These are phyloP conservation scores for Scutellaria galericulata DNA, from an alignment of 257 asterid genomes.

Conservation along the genomic window DNA sequence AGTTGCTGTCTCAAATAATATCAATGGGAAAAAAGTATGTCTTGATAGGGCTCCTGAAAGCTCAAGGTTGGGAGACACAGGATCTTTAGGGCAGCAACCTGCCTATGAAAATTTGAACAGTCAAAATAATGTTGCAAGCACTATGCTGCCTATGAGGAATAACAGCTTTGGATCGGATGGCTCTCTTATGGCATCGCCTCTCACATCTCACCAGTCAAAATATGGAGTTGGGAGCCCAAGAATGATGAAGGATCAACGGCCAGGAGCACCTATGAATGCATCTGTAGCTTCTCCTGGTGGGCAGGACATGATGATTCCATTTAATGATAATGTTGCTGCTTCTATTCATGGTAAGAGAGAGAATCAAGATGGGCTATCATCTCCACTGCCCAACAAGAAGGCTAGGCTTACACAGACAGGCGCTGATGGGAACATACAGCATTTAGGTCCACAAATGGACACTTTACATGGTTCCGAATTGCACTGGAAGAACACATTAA, in stretches of 20 bases:
- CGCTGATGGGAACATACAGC: conserved; percentile 63
- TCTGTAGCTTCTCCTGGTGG: conserved; percentile 71
- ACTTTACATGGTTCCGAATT: conserved; percentile 69
- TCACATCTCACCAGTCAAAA: conserved; percentile 60
- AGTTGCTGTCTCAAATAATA: conserved; percentile 58
- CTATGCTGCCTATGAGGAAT: conserved; percentile 59
- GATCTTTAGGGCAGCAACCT: conserved; percentile 60
- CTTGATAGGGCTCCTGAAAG: conserved; percentile 71
- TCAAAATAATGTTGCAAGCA: conserved; percentile 64
- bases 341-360: conserved; percentile 74
- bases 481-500: conserved; percentile 76
- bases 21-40: conserved; percentile 65
- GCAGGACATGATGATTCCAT: conserved; percentile 70
- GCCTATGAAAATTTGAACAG: conserved; percentile 54
- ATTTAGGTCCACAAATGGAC: conserved; percentile 65
- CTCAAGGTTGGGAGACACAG: conserved; percentile 65
- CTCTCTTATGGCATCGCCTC: conserved; percentile 61
- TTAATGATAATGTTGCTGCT: conserved; percentile 55
- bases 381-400: conserved; percentile 74
- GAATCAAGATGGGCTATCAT: conserved; percentile 71
- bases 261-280: conserved; percentile 58
- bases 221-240: conserved; percentile 73
- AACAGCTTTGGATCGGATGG: conserved; percentile 75
- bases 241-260: conserved; percentile 71
- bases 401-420: conserved; percentile 54